A percentile compares a stretch with the other conserved stretches of the same genome.
These are phyloP conservation scores for Trichoderma simmonsii DNA, from an alignment of 2,329 filamentous ascomycete genomes.

Conservation along the genomic window DNA sequence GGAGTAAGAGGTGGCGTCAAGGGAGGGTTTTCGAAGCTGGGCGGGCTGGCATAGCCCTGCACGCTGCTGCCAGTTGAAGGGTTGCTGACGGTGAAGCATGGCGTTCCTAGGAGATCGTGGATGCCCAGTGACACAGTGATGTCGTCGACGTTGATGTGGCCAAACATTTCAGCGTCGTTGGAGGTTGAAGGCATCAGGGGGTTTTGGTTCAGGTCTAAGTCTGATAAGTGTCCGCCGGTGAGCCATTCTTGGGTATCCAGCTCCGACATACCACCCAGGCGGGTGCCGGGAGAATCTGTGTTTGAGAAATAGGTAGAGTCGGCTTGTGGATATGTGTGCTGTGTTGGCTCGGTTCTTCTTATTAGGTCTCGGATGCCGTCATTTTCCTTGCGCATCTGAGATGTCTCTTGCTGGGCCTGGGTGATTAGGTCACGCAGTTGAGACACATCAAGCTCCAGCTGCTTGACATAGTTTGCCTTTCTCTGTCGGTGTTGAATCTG, in stretches of 20 bases:
- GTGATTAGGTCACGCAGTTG: constrained; percentile 48
- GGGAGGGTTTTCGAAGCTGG: constrained; percentile 23
- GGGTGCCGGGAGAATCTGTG: not conserved
- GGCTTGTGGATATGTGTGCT: constrained; percentile 18
- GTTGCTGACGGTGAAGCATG: constrained; percentile 42
- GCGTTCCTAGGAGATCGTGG: constrained; percentile 40
- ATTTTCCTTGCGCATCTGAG: constrained; percentile 41
- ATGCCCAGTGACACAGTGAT: constrained; percentile 42
- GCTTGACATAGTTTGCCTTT: constrained; percentile 53
- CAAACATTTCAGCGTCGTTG: constrained; percentile 29
- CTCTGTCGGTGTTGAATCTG: constrained; percentile 56
- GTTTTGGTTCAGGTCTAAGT: constrained; percentile 14
- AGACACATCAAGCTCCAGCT: constrained; percentile 51
- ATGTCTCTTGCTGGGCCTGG: constrained; percentile 39
- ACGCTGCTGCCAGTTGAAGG: constrained; percentile 24
- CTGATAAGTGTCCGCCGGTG: not conserved
- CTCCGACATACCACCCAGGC: not conserved
- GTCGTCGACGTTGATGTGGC: constrained; percentile 36
- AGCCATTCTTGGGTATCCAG: constrained; percentile 11
- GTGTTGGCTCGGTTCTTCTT: constrained; percentile 22
- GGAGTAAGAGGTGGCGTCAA: constrained; percentile 26
- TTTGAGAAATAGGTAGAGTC: constrained; percentile 2
- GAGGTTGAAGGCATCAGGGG: constrained; percentile 11
- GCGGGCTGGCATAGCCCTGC: constrained; percentile 23
- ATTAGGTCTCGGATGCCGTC: constrained; percentile 40